Conservation (phyloP, 2,329 filamentous ascomycete species). For the Botrytis hyacinthi region DNA sequence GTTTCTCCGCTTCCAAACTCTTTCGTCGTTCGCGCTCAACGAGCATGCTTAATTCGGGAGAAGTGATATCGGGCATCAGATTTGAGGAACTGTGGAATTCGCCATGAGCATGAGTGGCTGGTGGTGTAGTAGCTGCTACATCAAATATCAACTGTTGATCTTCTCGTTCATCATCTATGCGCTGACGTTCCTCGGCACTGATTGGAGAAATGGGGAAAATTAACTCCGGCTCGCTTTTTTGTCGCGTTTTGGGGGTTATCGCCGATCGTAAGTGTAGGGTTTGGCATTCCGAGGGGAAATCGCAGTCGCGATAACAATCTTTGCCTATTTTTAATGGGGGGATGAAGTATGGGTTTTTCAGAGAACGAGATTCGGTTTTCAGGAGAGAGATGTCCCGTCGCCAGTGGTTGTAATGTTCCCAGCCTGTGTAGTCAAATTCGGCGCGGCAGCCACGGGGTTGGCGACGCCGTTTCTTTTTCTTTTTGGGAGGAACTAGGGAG, state of each 20-base stretch:
- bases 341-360: background rate
- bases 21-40: constrained; percentile 12
- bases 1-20: constrained; percentile 16
- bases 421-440: constrained; percentile 25
- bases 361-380: constrained; percentile 6
- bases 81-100: background rate
- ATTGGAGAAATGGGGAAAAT: constrained; percentile 4
- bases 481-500: background rate
- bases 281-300: constrained; percentile 20
- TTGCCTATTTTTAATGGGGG: constrained; percentile 7
- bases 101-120: background rate
- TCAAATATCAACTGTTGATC: constrained; percentile 17
- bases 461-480: constrained; percentile 18
- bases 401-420: constrained; percentile 21
- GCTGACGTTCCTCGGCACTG: background rate
- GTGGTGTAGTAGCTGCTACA: constrained; percentile 16
- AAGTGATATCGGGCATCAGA: background rate
- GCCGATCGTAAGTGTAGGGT: background rate
- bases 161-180: constrained; percentile 9
- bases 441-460: constrained; percentile 18
- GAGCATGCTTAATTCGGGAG: background rate
- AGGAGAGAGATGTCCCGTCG: constrained; percentile 7
- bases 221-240: constrained; percentile 12
- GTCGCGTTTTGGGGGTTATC: background rate
- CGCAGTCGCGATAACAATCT: constrained; percentile 19